Base-by-base conservation (phyloP, 2,329 filamentous ascomycete species). In the Colletotrichum lini region DNA sequence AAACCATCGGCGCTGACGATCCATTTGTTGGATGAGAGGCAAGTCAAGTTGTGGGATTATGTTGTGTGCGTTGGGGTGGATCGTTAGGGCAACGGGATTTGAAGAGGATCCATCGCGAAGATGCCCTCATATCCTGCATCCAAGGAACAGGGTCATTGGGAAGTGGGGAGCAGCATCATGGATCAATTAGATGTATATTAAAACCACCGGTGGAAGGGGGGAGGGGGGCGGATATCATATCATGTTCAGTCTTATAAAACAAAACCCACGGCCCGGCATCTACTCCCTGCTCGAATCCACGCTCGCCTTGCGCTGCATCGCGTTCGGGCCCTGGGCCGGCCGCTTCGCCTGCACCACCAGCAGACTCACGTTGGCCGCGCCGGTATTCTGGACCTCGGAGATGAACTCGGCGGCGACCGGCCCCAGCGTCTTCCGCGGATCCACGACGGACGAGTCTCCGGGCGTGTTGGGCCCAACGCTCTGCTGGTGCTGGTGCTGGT, bases 311-410 rank as follows among this genome's bases (percentile, higher is more conserved):
- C 56, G 42, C 3, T 62, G 62, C 1, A 67, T 50, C 18, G 23
- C 4, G 23, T n/a, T 30, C 8, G 12, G n/a, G 5, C 35, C 47
- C 42, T 38, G 49, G 1, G 7, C 7, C 21, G 42, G n/a, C 2
- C 40, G 57, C 16, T 58, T 71, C 2, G 42, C 63, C 18, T 62
- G 62, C 0, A 67, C 63, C 21, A 67, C 50, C 38, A 67, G 12
- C 0, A 70, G 40, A 5, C 67, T 70, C 47, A 45, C 40, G 0
- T 58, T 58, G 0, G 47, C 47, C 12, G 63, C 6, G 2, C 13
- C 18, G 3, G 40, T 53, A 35, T 30, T 58, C 6, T 62, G 50
- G 3, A 53, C 56, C 26, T 63, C 57, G 15, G 50, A 47, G 10
- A 57, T 26, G 3, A 67, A 16, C 23, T 56, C 50, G 2, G 63